phyloP scores from a whole-genome alignment of 768 basidiomycete species.

The Leucocoprinus birnbaumii region DNA sequence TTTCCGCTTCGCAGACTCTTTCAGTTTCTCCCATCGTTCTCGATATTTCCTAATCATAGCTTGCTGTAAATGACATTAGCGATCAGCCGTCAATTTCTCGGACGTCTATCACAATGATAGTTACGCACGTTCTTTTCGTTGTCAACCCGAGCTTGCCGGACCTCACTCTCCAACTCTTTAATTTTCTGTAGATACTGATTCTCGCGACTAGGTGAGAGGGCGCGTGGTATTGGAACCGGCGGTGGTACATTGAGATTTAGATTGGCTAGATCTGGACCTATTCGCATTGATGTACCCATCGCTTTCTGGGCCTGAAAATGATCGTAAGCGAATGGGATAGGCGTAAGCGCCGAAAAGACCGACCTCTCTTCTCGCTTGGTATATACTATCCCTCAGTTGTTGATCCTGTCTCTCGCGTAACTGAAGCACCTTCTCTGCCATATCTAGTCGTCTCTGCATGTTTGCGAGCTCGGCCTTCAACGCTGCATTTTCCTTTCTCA shows the following conservation, averaged over 20 bases:
- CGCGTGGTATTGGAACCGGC: conserved; percentile 36
- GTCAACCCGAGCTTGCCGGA: conserved; percentile 57
- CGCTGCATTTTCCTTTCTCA: conserved; percentile 65
- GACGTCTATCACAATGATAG: background rate
- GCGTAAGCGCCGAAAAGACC: background rate
- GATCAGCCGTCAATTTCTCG: background rate
- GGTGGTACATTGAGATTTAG: conserved; percentile 59
- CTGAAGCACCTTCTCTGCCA: conserved; percentile 62
- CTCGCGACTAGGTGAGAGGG: conserved; percentile 51
- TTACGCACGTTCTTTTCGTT: conserved; percentile 78
- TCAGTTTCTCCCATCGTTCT: conserved; percentile 87
- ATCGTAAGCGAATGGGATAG: background rate
- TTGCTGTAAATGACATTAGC: background rate
- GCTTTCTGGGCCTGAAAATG: conserved; percentile 68
- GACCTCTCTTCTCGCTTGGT: conserved; percentile 66
- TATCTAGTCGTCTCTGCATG: conserved; percentile 54
- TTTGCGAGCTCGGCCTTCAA: conserved; percentile 61
- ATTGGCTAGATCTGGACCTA: conserved; percentile 50
- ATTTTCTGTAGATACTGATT: conserved; percentile 57
- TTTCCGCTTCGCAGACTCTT: conserved; percentile 84
- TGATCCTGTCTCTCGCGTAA: conserved; percentile 76
- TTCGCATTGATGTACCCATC: conserved; percentile 66
- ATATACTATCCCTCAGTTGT: conserved; percentile 76
- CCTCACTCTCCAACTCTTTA: conserved; percentile 81
- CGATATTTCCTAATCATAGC: conserved; percentile 67